Evolutionary conservation across 371 early-diverging fungal species (phyloP), one percentile per base, ranked within the genome.

Genomic region (Mucor saturninus): DNA sequence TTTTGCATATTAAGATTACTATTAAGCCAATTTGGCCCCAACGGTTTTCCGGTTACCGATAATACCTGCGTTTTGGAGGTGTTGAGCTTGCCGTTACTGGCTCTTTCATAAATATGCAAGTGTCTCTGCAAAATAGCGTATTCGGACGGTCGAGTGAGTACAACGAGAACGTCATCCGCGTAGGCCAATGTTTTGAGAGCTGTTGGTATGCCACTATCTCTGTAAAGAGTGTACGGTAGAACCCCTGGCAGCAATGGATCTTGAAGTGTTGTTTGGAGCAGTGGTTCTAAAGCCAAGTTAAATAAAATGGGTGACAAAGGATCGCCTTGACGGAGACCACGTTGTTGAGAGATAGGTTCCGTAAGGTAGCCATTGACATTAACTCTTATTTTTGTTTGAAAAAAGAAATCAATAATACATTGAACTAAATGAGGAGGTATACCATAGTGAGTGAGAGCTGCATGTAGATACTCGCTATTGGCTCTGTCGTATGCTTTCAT

Each of bases 231-330:
- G 35, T 35, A 7, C 7, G 35, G 3, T n/a, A n/a, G n/a, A n/a
- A n/a, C n/a, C n/a, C n/a, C n/a, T n/a, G n/a, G 35, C 35, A 5
- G 7, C 35, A 35, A 35, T 5, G 35, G n/a, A n/a, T 42, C 56
- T 56, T 40, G 56, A 37, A 37, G 30, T 5, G 50, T 48, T 31
- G 35, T 8, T 3, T 37, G 45, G 2, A 61, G 54, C 3, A 65
- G 13, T n/a, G 65, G 65, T 51, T 62, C 68, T 31, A 68, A 45
- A 31, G 52, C 60, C 7, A 68, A 31, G 15, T 68, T 68, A 59
- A 62, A 68, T 3, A 68, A 60, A 15, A 65, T 11, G 9, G 55
- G 60, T 8, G 60, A 65, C 42, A 64, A n/a, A 28, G 59, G 56
- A 31, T 59, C 55, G 13, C 60, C 65, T 55, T 65, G 60, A 2